phyloP scores from a whole-genome alignment of 2,329 filamentous ascomycete species.

The Ascochyta koolunga region DNA sequence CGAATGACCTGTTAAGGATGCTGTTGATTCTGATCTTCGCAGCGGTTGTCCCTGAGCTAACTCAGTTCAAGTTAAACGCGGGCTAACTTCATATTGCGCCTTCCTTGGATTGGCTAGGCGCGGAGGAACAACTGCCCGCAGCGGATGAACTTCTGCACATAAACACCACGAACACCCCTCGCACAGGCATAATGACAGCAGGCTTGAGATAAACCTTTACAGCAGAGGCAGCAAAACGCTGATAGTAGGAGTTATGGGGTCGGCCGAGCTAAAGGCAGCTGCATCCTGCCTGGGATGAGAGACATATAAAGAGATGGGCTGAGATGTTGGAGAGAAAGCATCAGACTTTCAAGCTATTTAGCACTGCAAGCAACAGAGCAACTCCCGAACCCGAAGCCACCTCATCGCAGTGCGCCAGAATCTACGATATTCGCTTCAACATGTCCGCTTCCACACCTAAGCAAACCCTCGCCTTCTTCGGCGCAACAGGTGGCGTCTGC shows the following conservation, averaged over 20 bases:
- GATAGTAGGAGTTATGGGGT: background rate
- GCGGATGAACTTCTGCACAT: constrained; percentile 9
- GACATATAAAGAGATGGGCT: background rate
- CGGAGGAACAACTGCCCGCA: constrained; percentile 6
- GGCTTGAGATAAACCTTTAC: background rate
- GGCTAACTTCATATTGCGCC: background rate
- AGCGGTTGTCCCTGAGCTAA: background rate
- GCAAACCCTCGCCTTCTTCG: constrained; percentile 57
- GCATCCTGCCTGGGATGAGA: background rate
- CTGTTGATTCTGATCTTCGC: background rate
- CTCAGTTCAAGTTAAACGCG: background rate
- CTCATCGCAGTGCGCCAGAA: background rate
- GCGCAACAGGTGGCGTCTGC: constrained; percentile 58
- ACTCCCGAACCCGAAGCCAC: background rate
- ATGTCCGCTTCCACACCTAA: constrained; percentile 20
- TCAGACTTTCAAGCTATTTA: background rate
- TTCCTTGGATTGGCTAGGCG: background rate
- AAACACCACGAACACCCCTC: background rate
- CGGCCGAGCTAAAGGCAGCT: background rate
- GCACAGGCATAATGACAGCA: background rate
- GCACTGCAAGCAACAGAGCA: background rate
- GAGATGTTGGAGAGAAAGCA: background rate
- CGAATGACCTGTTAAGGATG: background rate
- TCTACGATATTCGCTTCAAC: background rate
- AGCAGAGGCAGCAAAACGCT: background rate